Percentiles rank a stretch among this genome's conserved stretches.
These are phyloP conservation scores for Dunaliella primolecta DNA, from an alignment of 139 green algal species.

Conservation along the genomic window DNA sequence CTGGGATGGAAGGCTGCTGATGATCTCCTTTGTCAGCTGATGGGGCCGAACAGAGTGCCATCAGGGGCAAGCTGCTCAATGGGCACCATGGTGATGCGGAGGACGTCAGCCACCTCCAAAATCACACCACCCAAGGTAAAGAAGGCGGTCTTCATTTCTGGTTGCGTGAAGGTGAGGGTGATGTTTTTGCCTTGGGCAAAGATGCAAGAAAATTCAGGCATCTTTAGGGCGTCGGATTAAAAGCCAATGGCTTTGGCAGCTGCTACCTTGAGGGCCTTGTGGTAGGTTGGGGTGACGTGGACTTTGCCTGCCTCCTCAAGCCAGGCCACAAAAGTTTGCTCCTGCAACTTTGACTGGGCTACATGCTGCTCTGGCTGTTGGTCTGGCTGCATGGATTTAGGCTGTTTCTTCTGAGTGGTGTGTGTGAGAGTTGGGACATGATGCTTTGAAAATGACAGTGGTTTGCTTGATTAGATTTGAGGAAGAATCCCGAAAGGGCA, in stretches of 20 bases:
- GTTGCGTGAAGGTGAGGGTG: background rate
- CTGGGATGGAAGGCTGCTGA: background rate
- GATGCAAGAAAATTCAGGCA: background rate
- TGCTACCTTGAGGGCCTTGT: background rate
- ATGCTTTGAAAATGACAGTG: too few relatives aligned
- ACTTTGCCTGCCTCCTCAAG: background rate
- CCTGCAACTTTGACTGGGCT: background rate
- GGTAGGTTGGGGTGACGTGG: background rate
- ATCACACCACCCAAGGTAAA: background rate
- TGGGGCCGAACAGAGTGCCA: background rate
- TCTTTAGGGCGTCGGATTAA: background rate
- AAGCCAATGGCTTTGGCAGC: background rate
- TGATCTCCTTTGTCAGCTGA: background rate
- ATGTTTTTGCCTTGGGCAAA: background rate
- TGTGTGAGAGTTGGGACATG: background rate
- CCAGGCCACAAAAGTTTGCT: background rate
- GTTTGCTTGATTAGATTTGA: too few relatives aligned
- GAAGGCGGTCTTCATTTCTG: background rate
- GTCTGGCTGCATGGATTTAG: background rate
- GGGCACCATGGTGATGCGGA: background rate
- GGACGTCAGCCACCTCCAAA: background rate
- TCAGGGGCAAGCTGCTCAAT: background rate
- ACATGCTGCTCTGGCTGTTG: too few relatives aligned
- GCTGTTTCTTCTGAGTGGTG: background rate
- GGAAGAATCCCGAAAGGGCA: too few relatives aligned